phyloP scores from a whole-genome alignment of 208 protist species.

The Porcisia hertigi region DNA sequence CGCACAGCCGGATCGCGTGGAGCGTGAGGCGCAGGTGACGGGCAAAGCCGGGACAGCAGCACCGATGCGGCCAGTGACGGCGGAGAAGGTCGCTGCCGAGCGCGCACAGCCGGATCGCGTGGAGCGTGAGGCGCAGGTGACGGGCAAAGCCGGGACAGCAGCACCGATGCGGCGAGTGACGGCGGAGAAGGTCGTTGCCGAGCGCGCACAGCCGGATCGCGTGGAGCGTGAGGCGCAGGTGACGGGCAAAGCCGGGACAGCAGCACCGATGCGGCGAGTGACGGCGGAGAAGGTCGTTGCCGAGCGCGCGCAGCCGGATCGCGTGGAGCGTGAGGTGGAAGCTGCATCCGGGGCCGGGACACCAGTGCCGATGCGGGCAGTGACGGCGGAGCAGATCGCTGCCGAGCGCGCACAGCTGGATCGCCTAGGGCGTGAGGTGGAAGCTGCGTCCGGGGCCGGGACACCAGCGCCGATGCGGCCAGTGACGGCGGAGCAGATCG shows the following conservation, averaged over 20 bases:
- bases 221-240: background rate
- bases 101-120: constrained; percentile 7
- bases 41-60: no score
- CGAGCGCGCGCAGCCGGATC: background rate
- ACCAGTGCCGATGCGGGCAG: no score
- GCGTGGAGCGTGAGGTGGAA: background rate
- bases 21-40: background rate
- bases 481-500: no score
- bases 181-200: background rate
- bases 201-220: background rate
- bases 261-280: background rate
- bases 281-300: constrained; percentile 6
- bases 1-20: constrained; percentile 10
- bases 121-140: constrained; percentile 7
- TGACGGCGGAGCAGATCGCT: no score
- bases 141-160: background rate
- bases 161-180: no score
- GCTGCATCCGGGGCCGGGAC: background rate
- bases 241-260: background rate
- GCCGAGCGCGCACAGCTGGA: no score
- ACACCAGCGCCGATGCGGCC: no score
- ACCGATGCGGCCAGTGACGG: background rate
- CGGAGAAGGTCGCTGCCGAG: background rate
- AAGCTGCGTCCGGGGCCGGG: no score
- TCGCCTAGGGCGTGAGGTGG: no score